Base-by-base conservation (phyloP, 306 rosid species). In the Canavalia ensiformis region DNA sequence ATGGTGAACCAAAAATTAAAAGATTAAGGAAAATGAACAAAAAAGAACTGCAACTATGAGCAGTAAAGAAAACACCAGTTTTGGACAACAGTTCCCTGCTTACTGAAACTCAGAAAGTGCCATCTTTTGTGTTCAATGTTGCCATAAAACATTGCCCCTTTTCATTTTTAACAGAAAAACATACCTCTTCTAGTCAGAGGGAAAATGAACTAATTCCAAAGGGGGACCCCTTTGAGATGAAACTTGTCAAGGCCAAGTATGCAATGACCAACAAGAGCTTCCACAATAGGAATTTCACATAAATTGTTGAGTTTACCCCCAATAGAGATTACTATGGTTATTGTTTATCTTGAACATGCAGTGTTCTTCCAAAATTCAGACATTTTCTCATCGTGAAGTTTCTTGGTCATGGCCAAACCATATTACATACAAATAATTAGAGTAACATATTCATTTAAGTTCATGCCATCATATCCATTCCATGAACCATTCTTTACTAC, bases 381-480 rank as follows among this genome's bases (percentile, higher is more conserved):
- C 10, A 39, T 51, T 71, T 68, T 28, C 52, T 34, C 1, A 3
- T 63, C 1, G 4, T 63, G 33, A 56, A 34, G 12, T 72, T 73
- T 51, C 47, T 25, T 33, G 69, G 46, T 8, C 55, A 73, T 6
- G n/a, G 77, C 34, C 30, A 67, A 51, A 78, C 34, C 79, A 69
- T 39, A 11, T 55, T 35, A 62, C 47, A 42, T 55, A 55, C 54
- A 74, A 37, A 74, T 62, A 18, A 68, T 1, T 63, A 55, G 6
- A 82, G 50, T 29, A 37, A 45, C 66, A 56, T 1, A 45, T n/a
- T 66, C 44, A 72, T 13, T 13, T 52, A 18, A 72, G 41, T 44
- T 62, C 11, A 37, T 3, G 68, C 55, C 10, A 25, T 37, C 12
- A 35, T 56, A 0, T 4, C 37, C 57, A 49, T 28, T 76, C 31